Percentiles rank a stretch among this genome's conserved stretches.
Conservation (phyloP, 257 asterid genomes). For the Oldenlandia corymbosa region DNA sequence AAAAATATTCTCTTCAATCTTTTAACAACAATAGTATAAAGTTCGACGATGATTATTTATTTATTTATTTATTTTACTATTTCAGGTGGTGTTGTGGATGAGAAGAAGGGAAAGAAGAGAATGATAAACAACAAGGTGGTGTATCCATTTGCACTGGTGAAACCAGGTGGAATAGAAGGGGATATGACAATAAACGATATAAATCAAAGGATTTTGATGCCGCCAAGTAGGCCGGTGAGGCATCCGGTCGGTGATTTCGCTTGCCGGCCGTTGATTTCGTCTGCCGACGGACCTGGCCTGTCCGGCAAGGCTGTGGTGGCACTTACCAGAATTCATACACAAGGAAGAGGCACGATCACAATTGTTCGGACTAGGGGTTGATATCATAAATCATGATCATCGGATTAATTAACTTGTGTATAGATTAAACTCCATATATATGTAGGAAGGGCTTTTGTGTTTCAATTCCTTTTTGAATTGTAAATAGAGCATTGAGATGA, state of each 20-base stretch:
- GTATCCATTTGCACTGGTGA: conserved; percentile 81
- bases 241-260: conserved; percentile 98
- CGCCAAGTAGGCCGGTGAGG: conserved; percentile 73
- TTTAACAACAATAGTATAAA: too few species aligned
- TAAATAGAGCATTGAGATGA: neutral
- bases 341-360: conserved; percentile 89
- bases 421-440: too few species aligned
- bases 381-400: neutral
- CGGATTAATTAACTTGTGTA: too few species aligned
- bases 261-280: conserved; percentile 51
- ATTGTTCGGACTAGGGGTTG: conserved; percentile 68
- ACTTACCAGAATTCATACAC: conserved; percentile 75
- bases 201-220: conserved; percentile 76
- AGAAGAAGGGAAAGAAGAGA: conserved; percentile 32
- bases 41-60: neutral
- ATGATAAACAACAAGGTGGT: conserved; percentile 39
- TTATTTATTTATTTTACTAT: neutral
- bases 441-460: too few species aligned
- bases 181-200: conserved; percentile 70
- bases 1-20: too few species aligned
- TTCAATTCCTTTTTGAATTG: neutral
- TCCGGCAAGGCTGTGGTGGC: conserved; percentile 93
- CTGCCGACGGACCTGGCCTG: conserved; percentile 69
- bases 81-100: conserved; percentile 27
- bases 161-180: conserved; percentile 85